Evolutionary conservation across 225 moss, liverwort and hornwort species (phyloP).

Genomic region (Pleurozium schreberi): DNA sequence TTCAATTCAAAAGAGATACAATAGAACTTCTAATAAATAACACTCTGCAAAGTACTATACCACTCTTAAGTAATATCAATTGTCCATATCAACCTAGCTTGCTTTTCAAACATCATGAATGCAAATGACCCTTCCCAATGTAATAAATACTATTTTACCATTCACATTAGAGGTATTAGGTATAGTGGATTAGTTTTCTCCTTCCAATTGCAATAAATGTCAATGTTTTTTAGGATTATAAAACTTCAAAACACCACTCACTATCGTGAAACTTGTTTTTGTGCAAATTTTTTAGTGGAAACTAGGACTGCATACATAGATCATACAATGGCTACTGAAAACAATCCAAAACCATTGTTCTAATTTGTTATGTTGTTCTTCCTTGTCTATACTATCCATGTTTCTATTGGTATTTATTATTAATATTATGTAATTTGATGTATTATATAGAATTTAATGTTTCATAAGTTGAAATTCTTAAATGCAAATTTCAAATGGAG

Average conservation of each 20-base stretch:
- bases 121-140: too few species aligned
- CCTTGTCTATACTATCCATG: neutral
- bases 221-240: neutral
- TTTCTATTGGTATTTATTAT: neutral
- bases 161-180: neutral
- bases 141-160: too few species aligned
- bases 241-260: neutral
- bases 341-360: neutral
- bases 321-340: neutral
- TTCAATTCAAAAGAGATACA: neutral
- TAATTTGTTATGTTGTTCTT: neutral
- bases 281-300: neutral
- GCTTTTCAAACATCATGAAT: too few species aligned
- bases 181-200: neutral
- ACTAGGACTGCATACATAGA: rapidly evolving
- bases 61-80: too few species aligned
- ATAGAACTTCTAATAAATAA: too few species aligned
- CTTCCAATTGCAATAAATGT: too few species aligned
- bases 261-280: rapidly evolving
- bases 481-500: neutral
- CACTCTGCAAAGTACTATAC: too few species aligned
- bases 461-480: rapidly evolving
- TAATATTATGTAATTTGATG: neutral
- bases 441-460: neutral
- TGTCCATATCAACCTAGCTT: too few species aligned